Evolutionary conservation across 495 filamentous ascomycete species (phyloP).

Genomic region (Xylaria nigripes): DNA sequence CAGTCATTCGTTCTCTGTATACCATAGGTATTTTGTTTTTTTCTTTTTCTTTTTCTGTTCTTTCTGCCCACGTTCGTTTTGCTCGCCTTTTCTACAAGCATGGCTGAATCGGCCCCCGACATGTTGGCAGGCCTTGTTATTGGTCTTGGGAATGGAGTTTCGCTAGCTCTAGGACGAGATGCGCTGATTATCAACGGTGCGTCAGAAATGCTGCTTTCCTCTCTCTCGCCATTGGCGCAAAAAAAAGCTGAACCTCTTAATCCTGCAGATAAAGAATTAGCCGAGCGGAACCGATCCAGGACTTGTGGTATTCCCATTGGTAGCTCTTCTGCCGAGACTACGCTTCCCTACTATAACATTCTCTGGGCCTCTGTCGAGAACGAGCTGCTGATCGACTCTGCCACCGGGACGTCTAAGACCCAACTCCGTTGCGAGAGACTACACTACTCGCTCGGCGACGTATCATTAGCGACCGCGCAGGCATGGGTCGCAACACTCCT

Average conservation of each 20-base stretch:
- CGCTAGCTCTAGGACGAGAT: conserved; percentile 10
- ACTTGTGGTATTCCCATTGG: conserved; percentile 23
- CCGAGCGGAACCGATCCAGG: conserved; percentile 12
- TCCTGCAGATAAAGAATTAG: conserved; percentile 14
- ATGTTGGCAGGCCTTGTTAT: conserved; percentile 7
- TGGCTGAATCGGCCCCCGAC: not conserved
- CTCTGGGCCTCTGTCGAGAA: conserved; percentile 62
- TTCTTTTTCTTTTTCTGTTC: not conserved
- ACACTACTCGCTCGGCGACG: conserved; percentile 44
- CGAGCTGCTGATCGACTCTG: conserved; percentile 68
- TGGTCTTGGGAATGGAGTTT: conserved; percentile 11
- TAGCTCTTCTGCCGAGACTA: conserved; percentile 7
- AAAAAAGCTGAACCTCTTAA: not conserved
- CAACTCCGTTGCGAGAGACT: conserved; percentile 50
- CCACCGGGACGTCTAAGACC: conserved; percentile 45
- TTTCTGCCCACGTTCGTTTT: conserved; percentile 9
- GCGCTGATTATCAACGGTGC: conserved; percentile 19
- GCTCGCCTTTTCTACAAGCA: not conserved
- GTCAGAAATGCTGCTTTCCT: not conserved
- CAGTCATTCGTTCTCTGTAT: conserved; percentile 3
- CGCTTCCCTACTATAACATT: conserved; percentile 72
- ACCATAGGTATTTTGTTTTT: not conserved
- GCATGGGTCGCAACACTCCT: conserved; percentile 58
- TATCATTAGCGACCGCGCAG: conserved; percentile 35
- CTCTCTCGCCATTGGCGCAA: not conserved